Conservation (phyloP, 139 green algal genomes). For the Deuterostichococcus epilithicus region DNA sequence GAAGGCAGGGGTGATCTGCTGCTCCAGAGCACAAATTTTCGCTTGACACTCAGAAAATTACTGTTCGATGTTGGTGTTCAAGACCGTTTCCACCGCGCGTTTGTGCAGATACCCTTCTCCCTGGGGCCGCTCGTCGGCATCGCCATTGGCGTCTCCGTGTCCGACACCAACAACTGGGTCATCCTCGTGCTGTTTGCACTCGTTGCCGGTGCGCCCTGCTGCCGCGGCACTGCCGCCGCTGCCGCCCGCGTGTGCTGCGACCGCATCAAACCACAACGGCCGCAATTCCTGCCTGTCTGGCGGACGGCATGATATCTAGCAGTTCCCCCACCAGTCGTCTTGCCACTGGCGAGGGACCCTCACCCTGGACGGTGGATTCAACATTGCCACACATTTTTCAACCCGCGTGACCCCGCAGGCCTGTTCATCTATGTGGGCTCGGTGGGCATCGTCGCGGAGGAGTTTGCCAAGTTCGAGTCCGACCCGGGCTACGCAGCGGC, state of each 20-base stretch:
- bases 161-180: neutral
- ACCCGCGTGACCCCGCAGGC: neutral
- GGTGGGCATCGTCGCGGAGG: neutral
- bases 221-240: too few species aligned
- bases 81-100: too few species aligned
- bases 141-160: neutral
- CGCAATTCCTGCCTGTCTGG: neutral
- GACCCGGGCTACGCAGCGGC: neutral
- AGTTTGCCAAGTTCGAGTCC: neutral
- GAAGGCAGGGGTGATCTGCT: too few species aligned
- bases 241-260: neutral
- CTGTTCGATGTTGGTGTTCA: too few species aligned
- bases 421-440: conserved; percentile 4
- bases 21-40: too few species aligned
- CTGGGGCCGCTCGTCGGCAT: neutral
- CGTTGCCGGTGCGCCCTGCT: neutral
- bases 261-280: neutral
- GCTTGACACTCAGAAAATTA: too few species aligned
- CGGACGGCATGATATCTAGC: neutral
- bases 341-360: neutral
- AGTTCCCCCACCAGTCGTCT: neutral
- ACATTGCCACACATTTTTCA: neutral
- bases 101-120: neutral
- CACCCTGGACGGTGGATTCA: neutral
- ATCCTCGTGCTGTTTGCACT: neutral